Percentiles rank a stretch among this genome's conserved stretches.
These are phyloP conservation scores for Camelina hispida DNA, from an alignment of 345 rosid species.

Conservation along the genomic window DNA sequence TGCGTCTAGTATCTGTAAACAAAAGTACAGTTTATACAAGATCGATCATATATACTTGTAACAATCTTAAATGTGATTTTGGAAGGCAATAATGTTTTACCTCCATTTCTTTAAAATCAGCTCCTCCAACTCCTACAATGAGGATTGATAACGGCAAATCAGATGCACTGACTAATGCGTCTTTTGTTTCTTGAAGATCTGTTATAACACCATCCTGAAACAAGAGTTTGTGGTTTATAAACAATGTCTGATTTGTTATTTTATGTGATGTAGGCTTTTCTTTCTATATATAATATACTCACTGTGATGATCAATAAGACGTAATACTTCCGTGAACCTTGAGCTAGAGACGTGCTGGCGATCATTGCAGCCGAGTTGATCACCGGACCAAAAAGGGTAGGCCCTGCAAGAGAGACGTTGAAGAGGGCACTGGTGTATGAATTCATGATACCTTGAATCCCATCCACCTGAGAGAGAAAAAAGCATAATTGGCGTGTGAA, in stretches of 20 bases:
- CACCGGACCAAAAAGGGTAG: conserved; percentile 92
- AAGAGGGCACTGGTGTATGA: conserved; percentile 81
- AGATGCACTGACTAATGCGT: conserved; percentile 91
- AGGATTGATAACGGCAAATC: conserved; percentile 89
- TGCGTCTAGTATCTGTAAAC: conserved; percentile 73
- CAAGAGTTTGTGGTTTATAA: neutral
- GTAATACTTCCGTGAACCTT: conserved; percentile 63
- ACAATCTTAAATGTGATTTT: conserved; percentile 9
- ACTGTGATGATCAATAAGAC: conserved; percentile 91
- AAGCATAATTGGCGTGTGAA: neutral
- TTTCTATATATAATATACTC: conserved; percentile 33
- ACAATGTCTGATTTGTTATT: conserved; percentile 4
- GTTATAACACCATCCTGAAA: conserved; percentile 92
- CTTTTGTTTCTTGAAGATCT: conserved; percentile 97
- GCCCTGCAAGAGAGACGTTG: conserved; percentile 95
- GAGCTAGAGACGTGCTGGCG: conserved; percentile 77
- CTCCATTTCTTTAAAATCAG: conserved; percentile 99
- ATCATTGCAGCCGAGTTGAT: conserved; percentile 69
- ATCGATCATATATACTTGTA: conserved; percentile 2
- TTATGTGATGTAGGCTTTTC: neutral
- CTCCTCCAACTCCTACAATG: conserved; percentile 97
- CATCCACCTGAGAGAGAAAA: conserved; percentile 68
- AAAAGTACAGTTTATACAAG: conserved; percentile 14
- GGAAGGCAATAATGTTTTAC: conserved; percentile 39
- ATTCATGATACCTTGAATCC: conserved; percentile 84